A percentile compares a stretch with the other conserved stretches of the same genome.
phyloP scores from a whole-genome alignment of 2,329 filamentous ascomycete genomes.

The Metarhizium humberi region DNA sequence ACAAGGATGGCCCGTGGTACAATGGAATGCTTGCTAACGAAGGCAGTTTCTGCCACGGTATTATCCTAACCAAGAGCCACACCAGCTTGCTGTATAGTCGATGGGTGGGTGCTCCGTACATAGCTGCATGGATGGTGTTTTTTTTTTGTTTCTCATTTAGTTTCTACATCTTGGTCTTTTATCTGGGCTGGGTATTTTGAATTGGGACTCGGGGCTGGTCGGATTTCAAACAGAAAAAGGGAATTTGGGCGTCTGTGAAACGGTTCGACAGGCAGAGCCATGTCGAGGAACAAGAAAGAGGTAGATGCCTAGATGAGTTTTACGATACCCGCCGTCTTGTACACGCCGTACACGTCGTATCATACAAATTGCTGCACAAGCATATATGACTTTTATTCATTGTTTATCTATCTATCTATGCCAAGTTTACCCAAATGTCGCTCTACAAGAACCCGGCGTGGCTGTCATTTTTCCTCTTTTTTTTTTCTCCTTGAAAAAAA shows the following conservation, averaged over 20 bases:
- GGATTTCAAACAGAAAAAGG: background rate
- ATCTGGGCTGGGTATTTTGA: no score
- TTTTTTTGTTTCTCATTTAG: slow-evolving; percentile 8
- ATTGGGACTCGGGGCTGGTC: background rate
- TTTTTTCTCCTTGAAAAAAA: no score
- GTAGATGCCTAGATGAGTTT: background rate
- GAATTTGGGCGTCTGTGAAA: background rate
- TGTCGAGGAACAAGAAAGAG: background rate
- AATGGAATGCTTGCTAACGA: slow-evolving; percentile 11
- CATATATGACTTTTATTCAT: background rate
- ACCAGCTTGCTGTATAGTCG: slow-evolving; percentile 43
- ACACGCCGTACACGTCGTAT: background rate
- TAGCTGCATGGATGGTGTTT: slow-evolving; percentile 9
- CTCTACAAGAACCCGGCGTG: no score
- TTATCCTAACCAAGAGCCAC: slow-evolving; percentile 45
- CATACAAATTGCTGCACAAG: background rate
- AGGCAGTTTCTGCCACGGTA: slow-evolving; percentile 50
- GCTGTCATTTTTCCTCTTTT: no score
- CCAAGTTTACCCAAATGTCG: background rate
- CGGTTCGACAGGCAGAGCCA: background rate
- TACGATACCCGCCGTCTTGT: background rate
- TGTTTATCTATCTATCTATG: background rate
- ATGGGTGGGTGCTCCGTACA: background rate
- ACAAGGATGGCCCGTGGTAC: background rate
- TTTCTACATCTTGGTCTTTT: slow-evolving; percentile 3